Percentiles rank a stretch among this genome's conserved stretches.
Evolutionary conservation across 164 flowering plant genomes (phyloP).

Genomic region (Aristolochia contorta): DNA sequence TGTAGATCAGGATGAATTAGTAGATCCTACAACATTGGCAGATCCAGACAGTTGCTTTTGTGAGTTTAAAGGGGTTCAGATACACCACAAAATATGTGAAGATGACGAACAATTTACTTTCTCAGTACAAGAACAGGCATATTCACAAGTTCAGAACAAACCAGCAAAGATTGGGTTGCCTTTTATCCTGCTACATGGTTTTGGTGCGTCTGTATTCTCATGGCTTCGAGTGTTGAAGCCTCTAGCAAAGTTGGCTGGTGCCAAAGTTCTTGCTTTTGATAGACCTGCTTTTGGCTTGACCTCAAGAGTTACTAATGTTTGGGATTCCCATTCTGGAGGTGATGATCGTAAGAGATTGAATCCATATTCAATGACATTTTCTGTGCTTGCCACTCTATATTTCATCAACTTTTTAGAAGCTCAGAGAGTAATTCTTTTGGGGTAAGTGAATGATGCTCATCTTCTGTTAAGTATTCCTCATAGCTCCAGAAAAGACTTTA

Average conservation of each 20-base stretch:
- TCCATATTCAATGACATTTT: constrained; percentile 75
- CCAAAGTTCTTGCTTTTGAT: constrained; percentile 89
- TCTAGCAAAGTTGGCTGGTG: constrained; percentile 41
- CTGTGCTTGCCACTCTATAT: constrained; percentile 67
- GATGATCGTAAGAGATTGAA: constrained; percentile 35
- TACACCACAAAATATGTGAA: constrained; percentile 71
- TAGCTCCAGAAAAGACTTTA: too few species aligned
- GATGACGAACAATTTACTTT: constrained; percentile 16
- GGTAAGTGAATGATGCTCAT: constrained; percentile 25
- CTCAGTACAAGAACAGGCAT: constrained; percentile 13
- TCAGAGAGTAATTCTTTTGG: constrained; percentile 70
- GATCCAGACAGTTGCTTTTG: constrained; percentile 85
- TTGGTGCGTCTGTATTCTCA: constrained; percentile 91
- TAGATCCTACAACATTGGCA: constrained; percentile 62
- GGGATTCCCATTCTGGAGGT: constrained; percentile 9
- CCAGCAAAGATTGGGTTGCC: constrained; percentile 30
- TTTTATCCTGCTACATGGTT: constrained; percentile 74
- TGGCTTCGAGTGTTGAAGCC: constrained; percentile 77
- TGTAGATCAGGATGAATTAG: constrained; percentile 75
- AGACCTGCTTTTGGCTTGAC: constrained; percentile 97
- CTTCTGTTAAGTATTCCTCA: neutral
- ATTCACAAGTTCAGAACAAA: constrained; percentile 15
- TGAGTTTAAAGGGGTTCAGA: constrained; percentile 63
- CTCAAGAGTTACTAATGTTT: constrained; percentile 34
- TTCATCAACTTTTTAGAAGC: constrained; percentile 60